Conservation (phyloP, 257 asterid genomes). For the Penstemon eatonii region DNA sequence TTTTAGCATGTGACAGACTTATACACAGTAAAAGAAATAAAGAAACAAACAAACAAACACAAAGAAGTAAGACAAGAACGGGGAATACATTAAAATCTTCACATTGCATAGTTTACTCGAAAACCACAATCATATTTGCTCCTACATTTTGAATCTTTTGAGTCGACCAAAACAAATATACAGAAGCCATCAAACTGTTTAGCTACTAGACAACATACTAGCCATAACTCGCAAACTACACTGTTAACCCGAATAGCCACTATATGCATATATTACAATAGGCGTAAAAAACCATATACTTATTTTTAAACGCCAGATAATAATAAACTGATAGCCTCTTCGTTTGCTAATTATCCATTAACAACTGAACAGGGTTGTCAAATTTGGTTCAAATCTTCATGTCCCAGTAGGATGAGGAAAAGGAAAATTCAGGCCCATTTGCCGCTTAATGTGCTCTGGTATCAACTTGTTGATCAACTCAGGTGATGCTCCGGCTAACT, state of each 20-base stretch:
- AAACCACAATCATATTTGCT: no score
- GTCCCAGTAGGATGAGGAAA: conserved; percentile 42
- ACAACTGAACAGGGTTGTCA: conserved; percentile 13
- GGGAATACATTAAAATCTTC: no score
- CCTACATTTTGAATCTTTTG: no score
- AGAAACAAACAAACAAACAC: no score
- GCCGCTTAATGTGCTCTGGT: conserved; percentile 53
- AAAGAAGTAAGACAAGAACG: no score
- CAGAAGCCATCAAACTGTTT: conserved; percentile 39
- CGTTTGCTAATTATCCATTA: conserved; percentile 27
- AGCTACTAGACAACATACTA: conserved; percentile 39
- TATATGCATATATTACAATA: conserved; percentile 42
- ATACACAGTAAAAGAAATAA: no score
- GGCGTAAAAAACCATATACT: conserved; percentile 36
- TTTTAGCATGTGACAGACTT: no score
- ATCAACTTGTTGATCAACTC: conserved; percentile 62
- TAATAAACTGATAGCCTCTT: conserved; percentile 15
- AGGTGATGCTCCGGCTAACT: conserved; percentile 79
- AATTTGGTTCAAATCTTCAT: conserved; percentile 23
- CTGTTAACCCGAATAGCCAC: conserved; percentile 36
- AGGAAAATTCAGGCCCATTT: conserved; percentile 35
- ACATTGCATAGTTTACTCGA: no score
- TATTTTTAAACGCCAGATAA: conserved; percentile 30
- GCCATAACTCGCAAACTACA: conserved; percentile 29
- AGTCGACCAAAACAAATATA: conserved; percentile 59